A percentile compares a stretch with the other conserved stretches of the same genome.
phyloP scores from a whole-genome alignment of 495 filamentous ascomycete genomes.

The Penicillium longicatenatum region DNA sequence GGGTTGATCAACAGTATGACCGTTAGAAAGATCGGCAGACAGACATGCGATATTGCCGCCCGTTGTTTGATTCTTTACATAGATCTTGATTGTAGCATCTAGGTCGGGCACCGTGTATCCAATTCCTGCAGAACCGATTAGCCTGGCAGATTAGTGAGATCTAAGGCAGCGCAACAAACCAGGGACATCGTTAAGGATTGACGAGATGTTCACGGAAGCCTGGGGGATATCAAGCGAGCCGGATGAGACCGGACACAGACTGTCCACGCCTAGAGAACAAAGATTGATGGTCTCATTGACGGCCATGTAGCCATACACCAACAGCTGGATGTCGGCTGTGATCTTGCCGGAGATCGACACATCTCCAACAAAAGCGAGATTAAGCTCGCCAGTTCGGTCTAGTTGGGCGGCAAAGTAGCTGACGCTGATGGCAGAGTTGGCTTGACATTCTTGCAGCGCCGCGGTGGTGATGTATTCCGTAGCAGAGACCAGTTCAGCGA shows the following conservation, averaged over 20 bases:
- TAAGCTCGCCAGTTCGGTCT: neutral
- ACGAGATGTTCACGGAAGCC: neutral
- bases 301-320: neutral
- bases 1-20: constrained; percentile 86
- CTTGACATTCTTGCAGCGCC: neutral
- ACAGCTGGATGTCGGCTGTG: neutral
- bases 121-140: neutral
- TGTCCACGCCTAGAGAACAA: neutral
- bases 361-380: neutral
- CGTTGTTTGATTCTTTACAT: neutral
- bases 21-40: constrained; percentile 66
- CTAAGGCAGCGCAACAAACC: neutral
- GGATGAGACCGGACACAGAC: neutral
- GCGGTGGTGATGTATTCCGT: neutral
- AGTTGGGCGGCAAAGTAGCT: neutral
- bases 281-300: neutral
- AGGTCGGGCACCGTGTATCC: neutral
- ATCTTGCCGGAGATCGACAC: neutral
- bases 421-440: neutral
- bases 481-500: neutral
- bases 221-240: neutral
- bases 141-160: neutral
- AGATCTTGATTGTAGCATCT: neutral
- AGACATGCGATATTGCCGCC: neutral
- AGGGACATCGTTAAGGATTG: neutral